phyloP scores from a whole-genome alignment of 1,139 yeast genomes.

The Blastobotrys proliferans region DNA sequence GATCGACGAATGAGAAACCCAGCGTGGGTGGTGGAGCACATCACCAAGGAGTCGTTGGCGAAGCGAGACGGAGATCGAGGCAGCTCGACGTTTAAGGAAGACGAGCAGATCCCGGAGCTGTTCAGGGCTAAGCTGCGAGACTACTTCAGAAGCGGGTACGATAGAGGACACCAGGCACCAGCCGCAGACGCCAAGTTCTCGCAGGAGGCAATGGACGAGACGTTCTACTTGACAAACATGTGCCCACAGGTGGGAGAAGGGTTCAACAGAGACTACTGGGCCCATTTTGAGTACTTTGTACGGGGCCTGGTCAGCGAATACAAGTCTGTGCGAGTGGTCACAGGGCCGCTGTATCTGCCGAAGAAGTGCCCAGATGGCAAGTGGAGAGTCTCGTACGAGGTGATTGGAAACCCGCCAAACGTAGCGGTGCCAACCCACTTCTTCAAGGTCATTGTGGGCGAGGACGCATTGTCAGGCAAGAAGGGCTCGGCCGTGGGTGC shows the following conservation, averaged over 20 bases:
- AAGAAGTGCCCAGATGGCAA: constrained; percentile 72
- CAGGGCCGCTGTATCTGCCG: constrained; percentile 93
- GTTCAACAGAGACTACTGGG: constrained; percentile 96
- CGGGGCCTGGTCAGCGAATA: constrained; percentile 68
- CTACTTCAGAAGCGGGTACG: constrained; percentile 93
- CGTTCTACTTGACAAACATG: constrained; percentile 83
- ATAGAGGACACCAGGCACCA: constrained; percentile 96
- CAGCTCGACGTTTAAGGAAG: constrained; percentile 80
- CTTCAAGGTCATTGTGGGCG: constrained; percentile 86
- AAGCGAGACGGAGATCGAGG: constrained; percentile 59
- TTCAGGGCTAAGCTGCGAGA: constrained; percentile 77
- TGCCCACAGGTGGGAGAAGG: constrained; percentile 98
- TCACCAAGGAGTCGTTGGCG: constrained; percentile 67
- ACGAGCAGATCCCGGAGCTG: constrained; percentile 70
- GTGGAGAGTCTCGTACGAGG: constrained; percentile 79
- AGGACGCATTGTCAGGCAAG: constrained; percentile 40
- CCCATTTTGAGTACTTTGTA: constrained; percentile 87
- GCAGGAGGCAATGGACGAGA: constrained; percentile 91
- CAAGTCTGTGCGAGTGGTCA: constrained; percentile 73
- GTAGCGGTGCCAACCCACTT: constrained; percentile 98
- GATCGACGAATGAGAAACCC: constrained; percentile 86
- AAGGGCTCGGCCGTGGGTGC: constrained; percentile 60
- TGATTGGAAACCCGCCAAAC: constrained; percentile 94
- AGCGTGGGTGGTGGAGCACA: constrained; percentile 87
- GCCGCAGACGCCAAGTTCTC: constrained; percentile 94